phyloP scores from a whole-genome alignment of 768 basidiomycete species.

The Leccinum subtestaceum region DNA sequence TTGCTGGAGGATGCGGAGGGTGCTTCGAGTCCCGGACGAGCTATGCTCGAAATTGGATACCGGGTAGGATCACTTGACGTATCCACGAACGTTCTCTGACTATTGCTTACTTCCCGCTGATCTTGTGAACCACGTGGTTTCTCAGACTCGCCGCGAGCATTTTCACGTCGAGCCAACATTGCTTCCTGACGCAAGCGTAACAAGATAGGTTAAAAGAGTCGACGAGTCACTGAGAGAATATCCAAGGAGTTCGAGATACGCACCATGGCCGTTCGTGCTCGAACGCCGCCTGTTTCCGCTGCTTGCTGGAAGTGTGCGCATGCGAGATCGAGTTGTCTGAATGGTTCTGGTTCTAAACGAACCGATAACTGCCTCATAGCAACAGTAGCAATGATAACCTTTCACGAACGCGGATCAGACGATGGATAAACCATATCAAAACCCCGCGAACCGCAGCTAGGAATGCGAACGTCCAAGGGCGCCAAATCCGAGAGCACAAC shows the following conservation, averaged over 20 bases:
- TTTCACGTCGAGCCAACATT: constrained; percentile 27
- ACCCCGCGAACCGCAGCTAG: constrained; percentile 45
- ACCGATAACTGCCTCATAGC: constrained; percentile 46
- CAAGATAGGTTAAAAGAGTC: constrained; percentile 40
- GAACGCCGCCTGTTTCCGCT: constrained; percentile 44
- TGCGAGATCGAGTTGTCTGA: constrained; percentile 46
- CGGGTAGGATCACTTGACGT: neutral
- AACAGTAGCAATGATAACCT: constrained; percentile 56
- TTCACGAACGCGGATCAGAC: neutral
- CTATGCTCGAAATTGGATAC: neutral
- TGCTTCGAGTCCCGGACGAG: neutral
- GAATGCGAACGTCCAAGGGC: constrained; percentile 57
- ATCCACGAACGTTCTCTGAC: constrained; percentile 30
- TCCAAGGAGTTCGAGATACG: neutral
- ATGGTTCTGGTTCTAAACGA: constrained; percentile 43
- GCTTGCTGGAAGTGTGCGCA: constrained; percentile 44
- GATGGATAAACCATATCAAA: neutral
- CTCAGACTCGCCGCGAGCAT: constrained; percentile 9
- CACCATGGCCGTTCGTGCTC: constrained; percentile 51
- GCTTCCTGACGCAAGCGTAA: constrained; percentile 47
- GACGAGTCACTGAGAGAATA: neutral
- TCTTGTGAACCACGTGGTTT: constrained; percentile 17
- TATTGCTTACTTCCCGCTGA: constrained; percentile 34
- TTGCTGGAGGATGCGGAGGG: neutral
- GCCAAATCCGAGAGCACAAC: constrained; percentile 52